Evolutionary conservation across 345 rosid genomes (phyloP).

Genomic region (Salix suchowensis): DNA sequence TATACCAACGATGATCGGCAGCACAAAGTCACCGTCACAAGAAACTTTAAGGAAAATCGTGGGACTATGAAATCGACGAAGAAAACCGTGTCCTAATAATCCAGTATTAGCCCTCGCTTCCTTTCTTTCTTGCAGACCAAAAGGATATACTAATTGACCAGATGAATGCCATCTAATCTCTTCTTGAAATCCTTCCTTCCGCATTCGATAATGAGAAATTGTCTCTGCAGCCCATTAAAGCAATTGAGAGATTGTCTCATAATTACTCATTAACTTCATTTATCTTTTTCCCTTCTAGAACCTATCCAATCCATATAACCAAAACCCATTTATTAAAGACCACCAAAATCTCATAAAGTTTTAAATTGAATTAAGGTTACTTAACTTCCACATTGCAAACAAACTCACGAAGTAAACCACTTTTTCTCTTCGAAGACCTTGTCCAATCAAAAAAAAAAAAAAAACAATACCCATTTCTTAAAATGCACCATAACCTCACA

Average conservation of each 20-base stretch:
- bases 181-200: constrained; percentile 40
- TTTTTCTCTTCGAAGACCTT: too few species aligned
- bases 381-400: too few species aligned
- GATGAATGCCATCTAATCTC: constrained; percentile 32
- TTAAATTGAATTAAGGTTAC: too few species aligned
- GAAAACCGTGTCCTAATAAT: constrained; percentile 46
- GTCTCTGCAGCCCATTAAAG: constrained; percentile 37
- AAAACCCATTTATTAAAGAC: neutral
- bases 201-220: constrained; percentile 43
- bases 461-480: too few species aligned
- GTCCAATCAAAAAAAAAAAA: too few species aligned
- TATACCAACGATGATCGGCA: constrained; percentile 70
- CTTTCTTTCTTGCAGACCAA: constrained; percentile 11
- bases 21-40: constrained; percentile 76
- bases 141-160: constrained; percentile 13
- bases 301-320: neutral
- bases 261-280: neutral
- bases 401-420: too few species aligned
- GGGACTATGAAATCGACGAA: constrained; percentile 64
- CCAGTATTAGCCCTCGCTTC: constrained; percentile 31
- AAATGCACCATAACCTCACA: too few species aligned
- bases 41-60: constrained; percentile 84
- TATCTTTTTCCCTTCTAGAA: too few species aligned
- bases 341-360: too few species aligned
- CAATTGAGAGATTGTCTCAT: neutral